These are phyloP conservation scores for Plantago major DNA, from an alignment of 257 asterid species.

Conservation along the genomic window DNA sequence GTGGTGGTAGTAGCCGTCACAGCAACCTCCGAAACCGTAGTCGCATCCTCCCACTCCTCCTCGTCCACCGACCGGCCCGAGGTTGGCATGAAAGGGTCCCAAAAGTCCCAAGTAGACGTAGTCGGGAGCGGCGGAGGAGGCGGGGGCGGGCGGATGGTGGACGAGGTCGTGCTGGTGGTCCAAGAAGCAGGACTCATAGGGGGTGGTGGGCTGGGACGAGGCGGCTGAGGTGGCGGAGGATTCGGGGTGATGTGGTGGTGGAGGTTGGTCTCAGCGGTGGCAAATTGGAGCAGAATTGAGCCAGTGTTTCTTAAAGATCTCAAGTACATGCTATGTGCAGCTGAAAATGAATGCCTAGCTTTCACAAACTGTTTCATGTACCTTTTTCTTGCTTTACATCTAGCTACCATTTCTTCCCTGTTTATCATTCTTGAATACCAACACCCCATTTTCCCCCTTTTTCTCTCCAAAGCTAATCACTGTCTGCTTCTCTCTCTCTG, in stretches of 20 bases:
- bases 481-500: too few species aligned
- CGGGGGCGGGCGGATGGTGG: conserved; percentile 57
- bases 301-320: conserved; percentile 80
- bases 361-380: conserved; percentile 93
- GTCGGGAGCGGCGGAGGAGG: conserved; percentile 67
- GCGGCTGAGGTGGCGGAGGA: conserved; percentile 19
- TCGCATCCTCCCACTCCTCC: conserved; percentile 77
- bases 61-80: conserved; percentile 57
- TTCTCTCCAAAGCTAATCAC: not conserved
- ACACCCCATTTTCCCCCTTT: conserved; percentile 61
- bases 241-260: conserved; percentile 45
- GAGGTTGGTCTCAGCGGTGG: conserved; percentile 70
- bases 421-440: conserved; percentile 72
- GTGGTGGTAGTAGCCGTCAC: conserved; percentile 33
- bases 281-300: conserved; percentile 77
- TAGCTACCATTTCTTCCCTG: conserved; percentile 78
- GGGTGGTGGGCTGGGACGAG: conserved; percentile 42
- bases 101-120: conserved; percentile 80
- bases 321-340: conserved; percentile 76
- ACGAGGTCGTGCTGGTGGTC: conserved; percentile 49
- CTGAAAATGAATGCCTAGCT: conserved; percentile 78
- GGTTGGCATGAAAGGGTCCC: conserved; percentile 88
- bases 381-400: conserved; percentile 81
- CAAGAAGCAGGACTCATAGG: conserved; percentile 70
- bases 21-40: conserved; percentile 52